phyloP scores from a whole-genome alignment of 2,329 filamentous ascomycete species.

The Curvularia verruculosa region DNA sequence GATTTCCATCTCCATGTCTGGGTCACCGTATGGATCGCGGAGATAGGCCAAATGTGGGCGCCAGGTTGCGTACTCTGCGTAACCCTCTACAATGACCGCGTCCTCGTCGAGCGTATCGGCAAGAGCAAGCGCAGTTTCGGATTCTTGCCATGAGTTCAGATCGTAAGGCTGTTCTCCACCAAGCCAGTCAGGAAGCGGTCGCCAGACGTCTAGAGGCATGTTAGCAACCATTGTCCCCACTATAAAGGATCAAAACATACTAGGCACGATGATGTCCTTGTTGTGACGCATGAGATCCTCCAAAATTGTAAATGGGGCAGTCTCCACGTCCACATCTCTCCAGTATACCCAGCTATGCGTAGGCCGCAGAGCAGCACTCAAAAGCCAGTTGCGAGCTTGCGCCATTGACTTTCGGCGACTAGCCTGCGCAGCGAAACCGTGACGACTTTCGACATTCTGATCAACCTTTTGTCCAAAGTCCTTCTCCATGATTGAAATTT shows the following conservation, averaged over 20 bases:
- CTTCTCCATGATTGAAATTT: constrained; percentile 98
- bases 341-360: constrained; percentile 99
- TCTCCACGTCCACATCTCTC: constrained; percentile 98
- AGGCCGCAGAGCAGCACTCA: constrained; percentile 89
- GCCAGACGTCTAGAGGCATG: constrained; percentile 74
- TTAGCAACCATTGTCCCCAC: constrained; percentile 21
- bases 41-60: constrained; percentile 95
- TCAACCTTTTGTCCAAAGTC: constrained; percentile 98
- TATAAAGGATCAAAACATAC: constrained; percentile 57
- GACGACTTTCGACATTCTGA: constrained; percentile 95
- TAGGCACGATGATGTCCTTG: constrained; percentile 97
- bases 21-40: constrained; percentile 94
- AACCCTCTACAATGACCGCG: constrained; percentile 97
- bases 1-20: constrained; percentile 99
- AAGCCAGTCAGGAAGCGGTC: constrained; percentile 97
- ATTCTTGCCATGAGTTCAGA: constrained; percentile 98
- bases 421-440: constrained; percentile 96
- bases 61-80: constrained; percentile 99
- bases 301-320: constrained; percentile 92
- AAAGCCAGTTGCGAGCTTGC: constrained; percentile 93
- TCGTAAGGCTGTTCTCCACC: constrained; percentile 98
- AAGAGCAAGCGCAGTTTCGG: constrained; percentile 89
- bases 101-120: constrained; percentile 97
- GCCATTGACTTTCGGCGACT: constrained; percentile 96
- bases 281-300: constrained; percentile 99